These are phyloP conservation scores for Poa annua DNA, from an alignment of 176 grass and related monocot species.

Conservation along the genomic window DNA sequence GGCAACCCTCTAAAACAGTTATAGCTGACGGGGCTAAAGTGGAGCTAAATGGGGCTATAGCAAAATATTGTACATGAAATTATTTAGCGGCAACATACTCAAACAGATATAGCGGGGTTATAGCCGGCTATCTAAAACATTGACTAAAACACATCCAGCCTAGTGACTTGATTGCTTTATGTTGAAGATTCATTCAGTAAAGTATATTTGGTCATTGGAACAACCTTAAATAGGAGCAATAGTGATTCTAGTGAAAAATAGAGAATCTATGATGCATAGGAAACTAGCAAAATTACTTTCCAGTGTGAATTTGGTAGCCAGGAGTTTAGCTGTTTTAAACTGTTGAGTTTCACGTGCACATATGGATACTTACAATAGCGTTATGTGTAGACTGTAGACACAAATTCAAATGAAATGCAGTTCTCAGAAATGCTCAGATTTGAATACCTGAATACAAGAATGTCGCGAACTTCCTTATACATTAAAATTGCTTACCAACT, in stretches of 20 bases:
- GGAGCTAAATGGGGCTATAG: too few species aligned
- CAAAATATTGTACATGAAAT: too few species aligned
- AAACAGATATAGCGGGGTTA: too few species aligned
- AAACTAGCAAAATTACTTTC: neutral
- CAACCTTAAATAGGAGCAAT: neutral
- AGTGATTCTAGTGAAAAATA: neutral
- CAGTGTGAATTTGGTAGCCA: neutral
- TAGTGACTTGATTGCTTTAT: conserved; percentile 16
- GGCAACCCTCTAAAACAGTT: too few species aligned
- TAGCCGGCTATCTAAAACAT: too few species aligned
- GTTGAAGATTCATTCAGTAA: neutral
- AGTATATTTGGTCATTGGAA: neutral
- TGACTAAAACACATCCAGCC: conserved; percentile 11
- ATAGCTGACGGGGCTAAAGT: too few species aligned
- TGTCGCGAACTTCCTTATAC: conserved; percentile 12
- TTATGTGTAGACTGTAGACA: neutral
- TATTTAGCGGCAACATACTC: too few species aligned
- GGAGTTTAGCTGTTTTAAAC: neutral
- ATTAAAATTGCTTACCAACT: conserved; percentile 83
- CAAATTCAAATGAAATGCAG: neutral
- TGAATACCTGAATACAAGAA: conserved; percentile 51
- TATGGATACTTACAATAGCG: neutral
- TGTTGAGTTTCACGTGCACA: neutral
- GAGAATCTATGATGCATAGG: neutral
- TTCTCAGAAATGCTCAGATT: neutral